Evolutionary conservation across 768 basidiomycete species (phyloP).

Genomic region (Boletellus sp.): DNA sequence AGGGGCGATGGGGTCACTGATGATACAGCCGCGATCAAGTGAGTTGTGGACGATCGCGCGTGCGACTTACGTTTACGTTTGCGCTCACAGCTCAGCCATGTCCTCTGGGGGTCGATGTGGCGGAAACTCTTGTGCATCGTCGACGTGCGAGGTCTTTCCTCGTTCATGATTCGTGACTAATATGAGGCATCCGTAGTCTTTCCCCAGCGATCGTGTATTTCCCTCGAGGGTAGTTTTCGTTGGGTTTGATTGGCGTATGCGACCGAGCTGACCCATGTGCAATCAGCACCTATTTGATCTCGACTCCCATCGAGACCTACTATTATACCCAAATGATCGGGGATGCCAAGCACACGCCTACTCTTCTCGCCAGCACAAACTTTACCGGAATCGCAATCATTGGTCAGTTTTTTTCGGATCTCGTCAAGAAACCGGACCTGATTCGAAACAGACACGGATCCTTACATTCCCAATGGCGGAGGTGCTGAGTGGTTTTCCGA

Average conservation of each 20-base stretch:
- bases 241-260: neutral
- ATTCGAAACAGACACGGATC: slow-evolving; percentile 55
- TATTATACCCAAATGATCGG: slow-evolving; percentile 80
- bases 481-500: slow-evolving; percentile 26
- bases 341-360: slow-evolving; percentile 66
- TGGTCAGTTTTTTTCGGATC: slow-evolving; percentile 38
- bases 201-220: slow-evolving; percentile 75
- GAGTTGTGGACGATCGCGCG: neutral
- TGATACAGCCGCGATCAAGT: slow-evolving; percentile 77
- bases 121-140: slow-evolving; percentile 42
- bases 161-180: neutral
- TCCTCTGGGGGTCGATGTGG: slow-evolving; percentile 60
- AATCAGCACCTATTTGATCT: slow-evolving; percentile 61
- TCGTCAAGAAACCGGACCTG: neutral
- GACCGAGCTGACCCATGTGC: neutral
- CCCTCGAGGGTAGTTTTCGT: slow-evolving; percentile 53
- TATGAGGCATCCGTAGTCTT: slow-evolving; percentile 1
- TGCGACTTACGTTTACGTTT: slow-evolving; percentile 3
- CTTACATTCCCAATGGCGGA: slow-evolving; percentile 57
- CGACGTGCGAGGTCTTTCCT: slow-evolving; percentile 37
- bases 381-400: slow-evolving; percentile 75
- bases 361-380: slow-evolving; percentile 52
- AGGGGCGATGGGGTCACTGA: slow-evolving; percentile 65
- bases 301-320: slow-evolving; percentile 60
- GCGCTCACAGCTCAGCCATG: slow-evolving; percentile 52